Base-by-base conservation (phyloP, 1,284 basidiomycete species). In the Thelephora terrestris region DNA sequence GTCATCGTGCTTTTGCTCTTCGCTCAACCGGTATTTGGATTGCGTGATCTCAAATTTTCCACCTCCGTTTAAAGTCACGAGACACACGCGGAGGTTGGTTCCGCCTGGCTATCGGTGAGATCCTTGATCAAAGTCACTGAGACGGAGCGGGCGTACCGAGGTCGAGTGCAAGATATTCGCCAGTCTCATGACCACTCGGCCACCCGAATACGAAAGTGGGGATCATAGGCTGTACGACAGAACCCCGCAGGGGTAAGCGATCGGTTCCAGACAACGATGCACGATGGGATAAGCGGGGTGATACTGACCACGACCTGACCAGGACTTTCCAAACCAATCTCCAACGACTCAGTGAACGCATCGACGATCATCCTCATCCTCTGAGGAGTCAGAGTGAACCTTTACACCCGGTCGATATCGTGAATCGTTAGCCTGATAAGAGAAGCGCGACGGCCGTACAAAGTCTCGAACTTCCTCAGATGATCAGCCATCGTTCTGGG, bases 41-140 rank as follows among this genome's bases (percentile, higher is more conserved):
- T 99, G 95, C 0, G 92, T 95, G 60, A 99, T 89, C 69, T 98
- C 93, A 65, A 98, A 99, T 71, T 95, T 92, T 53, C 95, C 93
- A 7, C 82, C 75, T 21, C 95, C 95, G 58, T 89, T 81, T 14
- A 99, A 74, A 18, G 85, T 88, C 48, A 99, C 95, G 51, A 97
- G 86, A 68, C 95, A 99, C 47, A 98, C 95, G 47, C 95, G 91
- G 34, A 99, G 76, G 64, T 99, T 99, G 43, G 96, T 99, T 45
- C 93, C 93, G 53, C 86, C 86, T 87, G 48, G 0, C 21, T 12
- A 38, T 20, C 16, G 34, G n/a, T 21, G 5, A 14, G 46, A 51
- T 23, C 25, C 7, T 39, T 43, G 29, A n/a, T 34, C 23, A 32
- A 43, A 34, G 14, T 24, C 34, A 37, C 47, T 40, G 29, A 47